Base-by-base conservation (phyloP, 208 protist species). In the Leishmania guyanensis region DNA sequence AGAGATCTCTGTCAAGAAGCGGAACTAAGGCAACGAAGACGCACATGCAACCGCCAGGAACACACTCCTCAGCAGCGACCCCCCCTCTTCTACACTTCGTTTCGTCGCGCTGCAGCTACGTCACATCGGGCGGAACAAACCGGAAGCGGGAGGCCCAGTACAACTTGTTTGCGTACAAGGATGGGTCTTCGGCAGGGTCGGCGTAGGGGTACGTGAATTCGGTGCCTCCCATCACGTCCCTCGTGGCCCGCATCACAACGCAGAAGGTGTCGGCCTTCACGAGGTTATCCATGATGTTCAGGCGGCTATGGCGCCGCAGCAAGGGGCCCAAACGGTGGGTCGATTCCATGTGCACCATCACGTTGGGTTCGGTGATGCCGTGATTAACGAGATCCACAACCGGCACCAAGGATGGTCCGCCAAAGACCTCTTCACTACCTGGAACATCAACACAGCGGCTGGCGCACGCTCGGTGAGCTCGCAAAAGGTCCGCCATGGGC, bases 331-430 rank as follows among this genome's bases (percentile, higher is more conserved):
- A 29, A 62, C 78, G 74, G 14, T 80, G 80, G 17, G 73, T 80
- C 17, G 82, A 83, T 54, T 80, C 82, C 17, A 91, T 62, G 60
- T 76, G 87, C 22, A 94, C 83, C 20, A 75, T 77, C 3, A 94
- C 82, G 83, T 93, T 94, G 0, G 86, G 80, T 43, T 87, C 83
- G 0, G 75, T 43, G 43, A 84, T 84, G 64, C 83, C 84, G 81
- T 96, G 93, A 68, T 96, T 96, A 58, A 96, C 87, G 66, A 96
- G 91, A 72, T 96, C 93, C 1, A 93, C 84, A 79, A 96, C 84
- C 1, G 93, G 93, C 65, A 96, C 91, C 20, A 96, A 72, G n/a
- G 91, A 89, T 1, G 93, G 91, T 1, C 93, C 93, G 39, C 93
- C 91, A 87, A 94, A 89, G 39, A 95, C 80, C 22, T 89, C 81